phyloP scores from a whole-genome alignment of 768 basidiomycete species.

The Gyrodon lividus region DNA sequence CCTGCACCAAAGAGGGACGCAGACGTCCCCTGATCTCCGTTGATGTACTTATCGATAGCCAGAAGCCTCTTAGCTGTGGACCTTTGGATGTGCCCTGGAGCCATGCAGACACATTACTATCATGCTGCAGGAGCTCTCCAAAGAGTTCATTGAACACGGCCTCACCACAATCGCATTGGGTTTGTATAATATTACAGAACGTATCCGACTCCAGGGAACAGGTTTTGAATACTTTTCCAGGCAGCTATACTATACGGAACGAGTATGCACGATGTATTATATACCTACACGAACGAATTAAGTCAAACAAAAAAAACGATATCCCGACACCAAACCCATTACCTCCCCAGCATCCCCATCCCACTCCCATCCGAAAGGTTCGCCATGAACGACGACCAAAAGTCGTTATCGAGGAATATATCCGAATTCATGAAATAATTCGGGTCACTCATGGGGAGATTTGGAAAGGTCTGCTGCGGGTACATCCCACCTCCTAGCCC shows the following conservation, averaged over 20 bases:
- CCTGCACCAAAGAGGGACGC: background rate
- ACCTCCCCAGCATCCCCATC: constrained; percentile 13
- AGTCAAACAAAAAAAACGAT: background rate
- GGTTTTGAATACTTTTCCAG: no score
- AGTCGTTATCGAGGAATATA: constrained; percentile 41
- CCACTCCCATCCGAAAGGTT: constrained; percentile 28
- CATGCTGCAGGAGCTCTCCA: no score
- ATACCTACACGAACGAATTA: background rate
- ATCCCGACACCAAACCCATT: background rate
- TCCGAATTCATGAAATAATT: constrained; percentile 37
- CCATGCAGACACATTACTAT: background rate
- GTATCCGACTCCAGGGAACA: background rate
- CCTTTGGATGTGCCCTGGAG: no score
- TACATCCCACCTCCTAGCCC: constrained; percentile 10
- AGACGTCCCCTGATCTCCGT: background rate
- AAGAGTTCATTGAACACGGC: no score
- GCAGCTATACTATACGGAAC: no score
- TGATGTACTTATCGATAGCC: no score
- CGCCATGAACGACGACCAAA: constrained; percentile 43
- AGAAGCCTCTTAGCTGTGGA: no score
- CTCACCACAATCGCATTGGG: background rate
- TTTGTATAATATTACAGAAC: constrained; percentile 7
- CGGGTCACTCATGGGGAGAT: constrained; percentile 24
- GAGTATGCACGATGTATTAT: background rate
- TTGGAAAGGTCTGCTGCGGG: constrained; percentile 20